These are phyloP conservation scores for Colletotrichum navitas DNA, from an alignment of 2,329 filamentous ascomycete genomes.

Conservation along the genomic window DNA sequence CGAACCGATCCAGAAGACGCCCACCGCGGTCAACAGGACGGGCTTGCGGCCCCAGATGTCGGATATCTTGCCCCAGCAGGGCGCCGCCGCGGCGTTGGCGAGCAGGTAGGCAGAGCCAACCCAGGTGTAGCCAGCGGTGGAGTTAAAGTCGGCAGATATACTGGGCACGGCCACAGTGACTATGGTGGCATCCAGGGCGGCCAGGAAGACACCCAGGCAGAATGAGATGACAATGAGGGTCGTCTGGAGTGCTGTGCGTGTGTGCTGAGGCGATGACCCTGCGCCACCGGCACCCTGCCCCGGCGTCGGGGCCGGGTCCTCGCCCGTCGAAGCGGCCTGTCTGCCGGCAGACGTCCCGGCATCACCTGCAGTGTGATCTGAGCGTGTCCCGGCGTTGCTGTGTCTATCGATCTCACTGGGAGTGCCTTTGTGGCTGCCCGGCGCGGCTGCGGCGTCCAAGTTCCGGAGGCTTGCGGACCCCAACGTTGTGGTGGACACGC, in stretches of 20 bases:
- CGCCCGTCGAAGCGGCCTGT: not conserved
- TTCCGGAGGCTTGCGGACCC: not conserved
- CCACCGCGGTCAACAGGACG: slow-evolving; percentile 61
- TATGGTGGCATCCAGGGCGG: slow-evolving; percentile 67
- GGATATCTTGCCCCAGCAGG: slow-evolving; percentile 75
- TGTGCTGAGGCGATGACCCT: not conserved
- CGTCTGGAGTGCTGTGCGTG: slow-evolving; percentile 55
- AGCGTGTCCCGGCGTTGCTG: not conserved
- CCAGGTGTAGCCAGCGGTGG: slow-evolving; percentile 79
- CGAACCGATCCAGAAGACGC: slow-evolving; percentile 65
- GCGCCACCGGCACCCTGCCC: not conserved
- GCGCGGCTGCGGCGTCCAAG: not conserved
- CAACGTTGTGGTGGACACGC: not conserved
- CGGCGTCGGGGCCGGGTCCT: not conserved
- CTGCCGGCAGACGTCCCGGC: not conserved
- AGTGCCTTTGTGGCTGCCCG: not conserved
- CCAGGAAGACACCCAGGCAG: slow-evolving; percentile 54
- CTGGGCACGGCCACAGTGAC: slow-evolving; percentile 72
- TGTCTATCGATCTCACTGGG: not conserved
- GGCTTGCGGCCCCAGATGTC: slow-evolving; percentile 71
- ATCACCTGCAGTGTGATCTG: not conserved
- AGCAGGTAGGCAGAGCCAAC: slow-evolving; percentile 81
- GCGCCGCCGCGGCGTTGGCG: slow-evolving; percentile 74
- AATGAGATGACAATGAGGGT: slow-evolving; percentile 43
- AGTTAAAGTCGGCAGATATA: slow-evolving; percentile 69